Percentiles rank a stretch among this genome's conserved stretches.
Conservation (phyloP, 192 early-diverging fungal species). For the Pilobolus umbonatus region DNA sequence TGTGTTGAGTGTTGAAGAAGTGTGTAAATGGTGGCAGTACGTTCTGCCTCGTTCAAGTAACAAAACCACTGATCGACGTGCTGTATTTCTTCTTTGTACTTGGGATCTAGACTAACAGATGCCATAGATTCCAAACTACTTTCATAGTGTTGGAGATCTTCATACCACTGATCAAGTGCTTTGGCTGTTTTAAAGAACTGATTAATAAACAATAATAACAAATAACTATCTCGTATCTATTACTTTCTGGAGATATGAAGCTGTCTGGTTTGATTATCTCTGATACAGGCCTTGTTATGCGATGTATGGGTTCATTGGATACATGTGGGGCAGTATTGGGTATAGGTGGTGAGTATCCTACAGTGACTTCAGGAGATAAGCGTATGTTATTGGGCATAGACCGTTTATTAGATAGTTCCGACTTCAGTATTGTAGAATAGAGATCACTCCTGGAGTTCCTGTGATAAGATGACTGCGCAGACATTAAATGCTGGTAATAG, state of each 20-base stretch:
- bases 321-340: not conserved
- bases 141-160: constrained; percentile 88
- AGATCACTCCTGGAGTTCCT: constrained; percentile 1
- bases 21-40: constrained; percentile 83
- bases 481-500: too few relatives aligned
- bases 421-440: constrained; percentile 2
- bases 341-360: constrained; percentile 4
- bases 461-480: constrained; percentile 3
- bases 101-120: constrained; percentile 66
- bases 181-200: constrained; percentile 34
- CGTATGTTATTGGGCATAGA: too few relatives aligned
- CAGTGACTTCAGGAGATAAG: not conserved
- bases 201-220: not conserved
- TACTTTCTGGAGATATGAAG: constrained; percentile 31
- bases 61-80: constrained; percentile 94
- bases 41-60: constrained; percentile 84
- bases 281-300: constrained; percentile 26
- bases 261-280: constrained; percentile 28
- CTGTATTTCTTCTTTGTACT: constrained; percentile 82
- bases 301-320: too few relatives aligned
- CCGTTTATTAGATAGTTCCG: not conserved
- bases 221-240: not conserved
- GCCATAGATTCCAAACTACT: constrained; percentile 90
- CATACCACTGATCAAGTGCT: constrained; percentile 85
- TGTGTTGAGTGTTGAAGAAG: constrained; percentile 83